phyloP scores from a whole-genome alignment of 148 eudicot genomes.

The Polygonum maritimum region DNA sequence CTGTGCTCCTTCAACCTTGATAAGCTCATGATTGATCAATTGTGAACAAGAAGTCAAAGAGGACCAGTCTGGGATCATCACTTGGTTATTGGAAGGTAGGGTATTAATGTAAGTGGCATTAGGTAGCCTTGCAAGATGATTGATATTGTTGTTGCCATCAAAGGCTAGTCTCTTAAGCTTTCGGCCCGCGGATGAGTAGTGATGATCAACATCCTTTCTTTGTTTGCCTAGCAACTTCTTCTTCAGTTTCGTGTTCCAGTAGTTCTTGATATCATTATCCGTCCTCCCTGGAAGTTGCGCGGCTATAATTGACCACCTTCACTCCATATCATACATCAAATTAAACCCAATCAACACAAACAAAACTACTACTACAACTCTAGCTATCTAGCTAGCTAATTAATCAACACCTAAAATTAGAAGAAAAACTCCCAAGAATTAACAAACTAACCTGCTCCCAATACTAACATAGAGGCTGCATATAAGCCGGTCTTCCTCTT shows the following conservation, averaged over 20 bases:
- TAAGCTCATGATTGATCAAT: constrained; percentile 19
- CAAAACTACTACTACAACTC: too few relatives aligned
- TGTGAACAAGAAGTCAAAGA: not conserved
- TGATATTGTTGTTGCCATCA: constrained; percentile 1
- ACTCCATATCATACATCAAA: not conserved
- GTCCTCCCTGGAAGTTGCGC: constrained; percentile 95
- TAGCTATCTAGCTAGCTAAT: too few relatives aligned
- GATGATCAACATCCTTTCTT: constrained; percentile 34
- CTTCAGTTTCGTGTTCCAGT: constrained; percentile 93
- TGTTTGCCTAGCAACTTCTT: constrained; percentile 82
- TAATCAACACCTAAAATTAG: too few relatives aligned
- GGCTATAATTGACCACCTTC: constrained; percentile 92
- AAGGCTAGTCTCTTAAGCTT: constrained; percentile 16
- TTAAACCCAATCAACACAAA: too few relatives aligned
- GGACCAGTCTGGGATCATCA: constrained; percentile 3
- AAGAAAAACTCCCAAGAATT: not conserved
- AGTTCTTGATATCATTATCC: constrained; percentile 87
- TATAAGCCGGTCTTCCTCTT: constrained; percentile 77
- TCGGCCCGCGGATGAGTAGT: not conserved
- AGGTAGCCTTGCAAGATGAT: constrained; percentile 13
- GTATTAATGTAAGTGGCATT: not conserved
- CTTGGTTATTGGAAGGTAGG: not conserved
- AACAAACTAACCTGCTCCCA: constrained; percentile 64
- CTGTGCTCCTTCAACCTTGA: constrained; percentile 51
- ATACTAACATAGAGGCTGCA: constrained; percentile 82